Evolutionary conservation across 108 stramenopile genomes (phyloP), one percentile per base, ranked within the genome.

Genomic region (Aurantiochytrium sp.): DNA sequence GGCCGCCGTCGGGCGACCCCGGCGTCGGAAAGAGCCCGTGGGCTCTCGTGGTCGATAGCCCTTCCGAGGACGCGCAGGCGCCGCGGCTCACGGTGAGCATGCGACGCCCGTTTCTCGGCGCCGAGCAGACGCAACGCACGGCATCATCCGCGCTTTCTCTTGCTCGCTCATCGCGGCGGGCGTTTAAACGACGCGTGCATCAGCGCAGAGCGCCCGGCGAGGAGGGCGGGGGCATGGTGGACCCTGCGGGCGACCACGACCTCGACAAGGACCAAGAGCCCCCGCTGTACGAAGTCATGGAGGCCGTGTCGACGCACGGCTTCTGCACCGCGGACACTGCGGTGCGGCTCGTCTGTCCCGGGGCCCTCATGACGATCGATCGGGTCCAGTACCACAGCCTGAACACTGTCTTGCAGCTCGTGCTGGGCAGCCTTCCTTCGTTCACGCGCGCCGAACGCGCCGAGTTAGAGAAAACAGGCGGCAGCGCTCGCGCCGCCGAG

Each of bases 241-340:
- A 81, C 24, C 73, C 73, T 41, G 73, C 73, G 50, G 73, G 73
- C 8, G 73, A 81, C 45, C 73, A 81, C 30, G 73, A 24, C 24
- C 24, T 81, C 19, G 73, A 81, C 42, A 81, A 81, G 30, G 73
- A 81, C 45, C 73, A 81, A 24, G 73, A 81, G 39, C 73, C 73
- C 8, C 73, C 73, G 6, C 24, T 81, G 45, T 48, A 81, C 30
- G 45, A 41, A 21, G 73, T 81, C 39, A 48, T 81, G 73, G 73
- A 81, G 24, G 45, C 39, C 17, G 73, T 81, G n/a, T 48, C 45
- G 6, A 48, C 73, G 36, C 73, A 81, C 45, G 73, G 73, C 12
- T 81, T 81, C 30, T 41, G 42, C 73, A 81, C 73, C 8, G 73
- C 73, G 39, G 73, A 81, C 24, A 48, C 73, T 0, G 39, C 73